phyloP scores from a whole-genome alignment of 495 filamentous ascomycete species.

The Entonaema liquescens region DNA sequence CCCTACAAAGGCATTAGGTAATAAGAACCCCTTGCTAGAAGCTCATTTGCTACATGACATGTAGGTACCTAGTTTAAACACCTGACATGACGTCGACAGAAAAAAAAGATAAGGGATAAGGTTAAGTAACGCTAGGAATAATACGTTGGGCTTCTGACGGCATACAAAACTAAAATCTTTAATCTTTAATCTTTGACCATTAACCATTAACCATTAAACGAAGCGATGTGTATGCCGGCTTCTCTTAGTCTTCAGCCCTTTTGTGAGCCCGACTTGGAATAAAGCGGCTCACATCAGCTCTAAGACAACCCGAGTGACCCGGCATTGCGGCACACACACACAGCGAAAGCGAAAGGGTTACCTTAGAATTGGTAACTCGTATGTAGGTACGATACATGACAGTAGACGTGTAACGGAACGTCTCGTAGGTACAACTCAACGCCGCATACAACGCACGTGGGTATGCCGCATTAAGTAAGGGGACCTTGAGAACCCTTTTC shows the following conservation, averaged over 20 bases:
- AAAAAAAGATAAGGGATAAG: background rate
- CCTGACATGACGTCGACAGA: constrained; percentile 18
- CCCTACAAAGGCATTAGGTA: constrained; percentile 8
- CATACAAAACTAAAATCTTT: background rate
- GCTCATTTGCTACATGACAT: constrained; percentile 14
- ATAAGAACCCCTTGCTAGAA: background rate
- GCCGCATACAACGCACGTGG: background rate
- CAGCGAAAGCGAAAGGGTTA: background rate
- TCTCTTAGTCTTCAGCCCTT: background rate
- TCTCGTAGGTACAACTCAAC: background rate
- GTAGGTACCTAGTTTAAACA: background rate
- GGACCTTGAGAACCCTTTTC: background rate
- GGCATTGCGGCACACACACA: constrained; percentile 17
- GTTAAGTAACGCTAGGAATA: background rate
- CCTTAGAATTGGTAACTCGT: background rate
- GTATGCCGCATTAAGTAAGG: background rate
- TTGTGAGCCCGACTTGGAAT: background rate
- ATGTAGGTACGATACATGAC: background rate
- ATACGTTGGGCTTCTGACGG: background rate
- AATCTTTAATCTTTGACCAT: no score
- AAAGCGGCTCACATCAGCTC: constrained; percentile 18
- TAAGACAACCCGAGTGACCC: constrained; percentile 19
- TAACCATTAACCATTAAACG: background rate
- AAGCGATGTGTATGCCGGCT: background rate
- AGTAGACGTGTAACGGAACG: background rate